Evolutionary conservation across 73 alveolate species (phyloP).

Genomic region (Paramecium biaurelia): DNA sequence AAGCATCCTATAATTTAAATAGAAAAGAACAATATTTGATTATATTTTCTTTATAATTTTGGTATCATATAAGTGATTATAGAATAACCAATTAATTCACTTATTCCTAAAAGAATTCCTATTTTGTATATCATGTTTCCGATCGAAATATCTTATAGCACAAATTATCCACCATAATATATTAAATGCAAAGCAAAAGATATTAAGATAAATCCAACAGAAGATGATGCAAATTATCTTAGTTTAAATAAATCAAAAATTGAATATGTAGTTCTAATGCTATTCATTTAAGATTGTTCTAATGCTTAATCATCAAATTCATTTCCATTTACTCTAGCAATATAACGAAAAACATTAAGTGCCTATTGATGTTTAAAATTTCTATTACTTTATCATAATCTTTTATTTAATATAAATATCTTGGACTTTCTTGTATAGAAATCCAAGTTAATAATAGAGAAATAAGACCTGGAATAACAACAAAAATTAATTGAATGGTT

Average conservation of each 20-base stretch:
- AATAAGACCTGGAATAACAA: not conserved
- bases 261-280: not conserved
- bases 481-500: not conserved
- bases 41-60: not conserved
- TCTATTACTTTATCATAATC: not conserved
- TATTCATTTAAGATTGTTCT: not conserved
- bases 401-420: not conserved
- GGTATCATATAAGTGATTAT: not conserved
- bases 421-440: slow-evolving; percentile 3
- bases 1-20: not conserved
- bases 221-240: not conserved
- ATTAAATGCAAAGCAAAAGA: slow-evolving; percentile 19
- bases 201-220: slow-evolving; percentile 29
- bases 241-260: not conserved
- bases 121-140: not conserved
- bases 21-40: not conserved
- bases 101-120: not conserved
- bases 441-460: not conserved
- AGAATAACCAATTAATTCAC: not conserved
- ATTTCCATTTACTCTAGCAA: not conserved
- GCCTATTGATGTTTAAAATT: not conserved
- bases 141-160: not conserved
- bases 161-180: slow-evolving; percentile 38
- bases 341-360: not conserved
- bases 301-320: not conserved